Percentiles rank a stretch among this genome's conserved stretches.
Conservation (phyloP, 768 basidiomycete genomes). For the Lentinula aciculospora region DNA sequence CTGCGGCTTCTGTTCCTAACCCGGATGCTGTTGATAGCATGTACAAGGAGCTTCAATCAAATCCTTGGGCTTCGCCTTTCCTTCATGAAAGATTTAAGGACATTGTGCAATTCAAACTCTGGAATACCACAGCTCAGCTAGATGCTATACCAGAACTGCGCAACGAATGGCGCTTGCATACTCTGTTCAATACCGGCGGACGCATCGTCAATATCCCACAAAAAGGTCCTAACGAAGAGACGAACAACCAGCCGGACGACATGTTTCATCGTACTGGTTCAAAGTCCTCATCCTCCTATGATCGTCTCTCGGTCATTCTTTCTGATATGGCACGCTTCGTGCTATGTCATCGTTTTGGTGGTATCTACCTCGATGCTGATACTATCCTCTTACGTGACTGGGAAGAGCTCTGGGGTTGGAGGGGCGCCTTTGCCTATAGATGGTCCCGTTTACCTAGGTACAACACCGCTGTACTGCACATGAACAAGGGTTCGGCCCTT, state of each 20-base stretch:
- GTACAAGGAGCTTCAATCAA: slow-evolving; percentile 95
- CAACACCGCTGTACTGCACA: slow-evolving; percentile 92
- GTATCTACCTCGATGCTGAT: slow-evolving; percentile 95
- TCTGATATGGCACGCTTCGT: slow-evolving; percentile 95
- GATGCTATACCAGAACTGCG: slow-evolving; percentile 82
- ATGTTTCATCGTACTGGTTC: slow-evolving; percentile 76
- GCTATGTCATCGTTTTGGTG: slow-evolving; percentile 94
- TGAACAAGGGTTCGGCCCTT: slow-evolving; percentile 90
- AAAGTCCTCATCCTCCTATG: slow-evolving; percentile 61
- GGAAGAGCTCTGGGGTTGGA: slow-evolving; percentile 98
- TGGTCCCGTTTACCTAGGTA: slow-evolving; percentile 93
- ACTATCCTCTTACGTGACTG: slow-evolving; percentile 95
- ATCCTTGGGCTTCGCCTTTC: slow-evolving; percentile 93
- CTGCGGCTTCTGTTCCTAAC: slow-evolving; percentile 79
- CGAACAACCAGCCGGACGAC: slow-evolving; percentile 28
- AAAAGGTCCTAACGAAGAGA: slow-evolving; percentile 22
- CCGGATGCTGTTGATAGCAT: slow-evolving; percentile 75
- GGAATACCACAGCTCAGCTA: slow-evolving; percentile 96
- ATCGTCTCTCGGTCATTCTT: slow-evolving; percentile 68
- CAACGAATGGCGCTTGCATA: slow-evolving; percentile 80
- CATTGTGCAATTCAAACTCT: slow-evolving; percentile 89
- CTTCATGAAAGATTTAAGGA: slow-evolving; percentile 68
- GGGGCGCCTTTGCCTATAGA: slow-evolving; percentile 93
- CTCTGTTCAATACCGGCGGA: slow-evolving; percentile 85
- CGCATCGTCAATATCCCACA: slow-evolving; percentile 62